Base-by-base conservation (phyloP, 352 stramenopile genomes). In the Peronospora farinosa region DNA sequence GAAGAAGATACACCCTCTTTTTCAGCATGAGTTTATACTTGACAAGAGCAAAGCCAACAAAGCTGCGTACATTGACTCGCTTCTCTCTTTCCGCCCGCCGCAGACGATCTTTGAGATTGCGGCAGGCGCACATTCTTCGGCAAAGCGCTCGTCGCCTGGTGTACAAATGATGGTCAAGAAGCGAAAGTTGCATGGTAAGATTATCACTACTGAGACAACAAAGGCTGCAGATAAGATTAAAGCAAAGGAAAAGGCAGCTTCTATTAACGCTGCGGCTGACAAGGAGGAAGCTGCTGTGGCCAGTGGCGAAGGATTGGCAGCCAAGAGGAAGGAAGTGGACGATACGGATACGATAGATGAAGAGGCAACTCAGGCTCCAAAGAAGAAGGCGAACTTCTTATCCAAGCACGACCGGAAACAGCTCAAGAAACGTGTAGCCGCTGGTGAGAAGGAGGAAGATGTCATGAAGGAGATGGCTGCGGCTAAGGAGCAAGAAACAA, bases 81-180 rank as follows among this genome's bases (percentile, higher is more conserved):
- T 98, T 54, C 77, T 93, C 40, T 85, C 72, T 50, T 98, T 98
- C 62, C 88, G 94, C 11, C 94, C 94, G 11, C 92, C 93, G 48
- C 90, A 97, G 68, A 98, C 94, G 28, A 96, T 98, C 43, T 98
- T 98, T 69, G 94, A 98, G 63, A 92, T 97, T 40, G 89, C 94
- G 40, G 86, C 78, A 15, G 89, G 88, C 25, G 68, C 78, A 19
- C 78, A 91, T 43, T 79, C 77, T 40, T 87, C 78, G 35, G 59
- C 73, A 17, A 91, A 92, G 61, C 87, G 87, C 51, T 90, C 67
- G 37, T 79, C 80, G 38, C 75, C 79, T 16, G 71, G 54, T 10
- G 74, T 92, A 13, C 47, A 85, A 36, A 89, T 93, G 78, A 96
- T 96, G 86, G 65, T 84, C 21, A 84, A 70, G 38, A 95, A 95